Conservation (phyloP, 2,329 filamentous ascomycete genomes). For the Dothistroma pini region DNA sequence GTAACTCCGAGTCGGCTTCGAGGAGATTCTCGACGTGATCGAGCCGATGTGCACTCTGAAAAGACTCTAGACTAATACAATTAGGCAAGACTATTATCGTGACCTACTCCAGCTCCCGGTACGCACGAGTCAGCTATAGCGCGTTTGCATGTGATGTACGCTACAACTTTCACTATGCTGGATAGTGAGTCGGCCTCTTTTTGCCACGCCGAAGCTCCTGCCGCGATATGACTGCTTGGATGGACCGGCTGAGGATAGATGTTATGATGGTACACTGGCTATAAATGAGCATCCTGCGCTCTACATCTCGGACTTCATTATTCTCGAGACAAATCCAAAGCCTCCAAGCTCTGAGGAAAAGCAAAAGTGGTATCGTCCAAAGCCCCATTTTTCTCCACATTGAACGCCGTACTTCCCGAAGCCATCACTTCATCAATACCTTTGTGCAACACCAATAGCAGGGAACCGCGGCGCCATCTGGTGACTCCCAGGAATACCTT, state of each 20-base stretch:
- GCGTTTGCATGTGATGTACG: too few relatives aligned
- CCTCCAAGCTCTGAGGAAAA: background rate
- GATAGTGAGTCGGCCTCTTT: too few relatives aligned
- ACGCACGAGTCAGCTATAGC: too few relatives aligned
- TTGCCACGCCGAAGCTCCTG: background rate
- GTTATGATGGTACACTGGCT: background rate
- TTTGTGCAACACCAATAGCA: slow-evolving; percentile 2
- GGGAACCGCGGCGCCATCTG: slow-evolving; percentile 12
- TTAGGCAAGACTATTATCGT: too few relatives aligned
- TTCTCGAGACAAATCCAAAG: background rate
- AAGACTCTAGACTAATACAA: too few relatives aligned
- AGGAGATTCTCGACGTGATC: too few relatives aligned
- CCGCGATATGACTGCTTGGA: background rate
- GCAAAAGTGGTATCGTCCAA: slow-evolving; percentile 10
- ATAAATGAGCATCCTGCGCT: background rate
- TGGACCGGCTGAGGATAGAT: background rate
- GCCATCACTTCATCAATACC: slow-evolving; percentile 10
- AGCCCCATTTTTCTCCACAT: background rate
- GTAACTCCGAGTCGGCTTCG: too few relatives aligned
- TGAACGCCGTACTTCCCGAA: background rate
- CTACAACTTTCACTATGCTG: too few relatives aligned
- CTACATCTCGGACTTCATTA: background rate
- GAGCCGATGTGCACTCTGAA: too few relatives aligned
- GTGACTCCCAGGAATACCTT: slow-evolving; percentile 21
- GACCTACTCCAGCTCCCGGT: too few relatives aligned